phyloP scores from a whole-genome alignment of 495 filamentous ascomycete species.

The Xylaria nigripes region DNA sequence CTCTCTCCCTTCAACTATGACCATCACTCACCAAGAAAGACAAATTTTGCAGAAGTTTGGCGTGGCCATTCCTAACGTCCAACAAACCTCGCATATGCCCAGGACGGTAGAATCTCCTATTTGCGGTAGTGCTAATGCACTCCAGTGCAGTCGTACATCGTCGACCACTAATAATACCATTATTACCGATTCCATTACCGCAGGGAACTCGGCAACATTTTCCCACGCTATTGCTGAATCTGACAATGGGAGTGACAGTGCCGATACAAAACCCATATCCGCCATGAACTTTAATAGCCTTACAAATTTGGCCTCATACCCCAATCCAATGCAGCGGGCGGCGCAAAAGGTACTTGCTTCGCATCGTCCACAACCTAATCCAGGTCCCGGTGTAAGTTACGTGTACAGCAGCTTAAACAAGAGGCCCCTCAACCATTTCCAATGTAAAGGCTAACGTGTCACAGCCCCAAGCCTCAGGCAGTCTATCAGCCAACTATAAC shows the following conservation, averaged over 20 bases:
- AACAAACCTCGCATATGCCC: neutral
- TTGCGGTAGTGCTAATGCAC: neutral
- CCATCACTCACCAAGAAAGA: slow-evolving; percentile 6
- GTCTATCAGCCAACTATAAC: neutral
- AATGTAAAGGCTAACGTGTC: neutral
- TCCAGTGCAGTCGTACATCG: no score
- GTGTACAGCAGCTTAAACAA: neutral
- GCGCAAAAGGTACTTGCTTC: slow-evolving; percentile 33
- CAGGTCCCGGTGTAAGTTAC: neutral
- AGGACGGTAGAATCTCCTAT: neutral
- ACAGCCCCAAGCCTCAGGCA: slow-evolving; percentile 2
- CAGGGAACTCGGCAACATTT: neutral
- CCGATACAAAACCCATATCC: slow-evolving; percentile 19
- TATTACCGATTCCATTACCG: neutral
- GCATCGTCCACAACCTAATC: slow-evolving; percentile 18
- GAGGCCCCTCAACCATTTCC: neutral
- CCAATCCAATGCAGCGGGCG: slow-evolving; percentile 38
- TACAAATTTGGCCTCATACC: slow-evolving; percentile 37
- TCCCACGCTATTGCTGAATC: neutral
- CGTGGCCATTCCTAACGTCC: neutral
- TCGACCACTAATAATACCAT: neutral
- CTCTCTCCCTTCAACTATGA: neutral
- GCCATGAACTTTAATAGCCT: slow-evolving; percentile 33
- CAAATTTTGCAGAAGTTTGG: neutral
- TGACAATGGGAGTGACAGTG: slow-evolving; percentile 5